These are phyloP conservation scores for Plasmopara muralis DNA, from an alignment of 352 stramenopile species.

Conservation along the genomic window DNA sequence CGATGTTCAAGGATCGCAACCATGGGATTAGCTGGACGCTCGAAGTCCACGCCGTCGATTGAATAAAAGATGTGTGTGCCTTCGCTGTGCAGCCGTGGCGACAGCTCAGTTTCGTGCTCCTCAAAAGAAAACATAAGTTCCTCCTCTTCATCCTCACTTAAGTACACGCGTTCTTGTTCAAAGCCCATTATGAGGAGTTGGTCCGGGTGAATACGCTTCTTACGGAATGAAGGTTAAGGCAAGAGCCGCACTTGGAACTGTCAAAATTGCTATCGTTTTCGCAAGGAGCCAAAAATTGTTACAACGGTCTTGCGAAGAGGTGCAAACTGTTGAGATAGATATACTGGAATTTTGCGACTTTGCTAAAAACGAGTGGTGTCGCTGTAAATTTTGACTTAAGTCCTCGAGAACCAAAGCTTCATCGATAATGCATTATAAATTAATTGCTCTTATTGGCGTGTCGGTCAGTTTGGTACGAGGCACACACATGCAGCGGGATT, in stretches of 20 bases:
- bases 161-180: conserved; percentile 1
- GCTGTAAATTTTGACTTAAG: background rate
- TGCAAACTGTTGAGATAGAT: conserved; percentile 1
- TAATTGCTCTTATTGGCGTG: background rate
- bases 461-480: background rate
- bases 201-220: conserved; percentile 10
- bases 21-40: conserved; percentile 39
- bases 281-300: conserved; percentile 12
- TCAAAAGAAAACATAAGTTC: conserved; percentile 77
- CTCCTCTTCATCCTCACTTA: conserved; percentile 38
- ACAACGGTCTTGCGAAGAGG: conserved; percentile 11
- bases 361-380: background rate
- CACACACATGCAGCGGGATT: conserved; percentile 4
- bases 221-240: conserved; percentile 20
- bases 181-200: conserved; percentile 7
- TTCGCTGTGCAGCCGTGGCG: conserved; percentile 10
- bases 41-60: conserved; percentile 24
- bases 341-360: background rate
- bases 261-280: conserved; percentile 18
- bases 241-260: conserved; percentile 1
- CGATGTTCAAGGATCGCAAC: conserved; percentile 35
- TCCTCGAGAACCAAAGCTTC: background rate
- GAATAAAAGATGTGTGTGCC: conserved; percentile 24
- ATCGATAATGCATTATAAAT: background rate
- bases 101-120: conserved; percentile 10